These are phyloP conservation scores for Phytophthora palmivora DNA, from an alignment of 352 stramenopile species.

Conservation along the genomic window DNA sequence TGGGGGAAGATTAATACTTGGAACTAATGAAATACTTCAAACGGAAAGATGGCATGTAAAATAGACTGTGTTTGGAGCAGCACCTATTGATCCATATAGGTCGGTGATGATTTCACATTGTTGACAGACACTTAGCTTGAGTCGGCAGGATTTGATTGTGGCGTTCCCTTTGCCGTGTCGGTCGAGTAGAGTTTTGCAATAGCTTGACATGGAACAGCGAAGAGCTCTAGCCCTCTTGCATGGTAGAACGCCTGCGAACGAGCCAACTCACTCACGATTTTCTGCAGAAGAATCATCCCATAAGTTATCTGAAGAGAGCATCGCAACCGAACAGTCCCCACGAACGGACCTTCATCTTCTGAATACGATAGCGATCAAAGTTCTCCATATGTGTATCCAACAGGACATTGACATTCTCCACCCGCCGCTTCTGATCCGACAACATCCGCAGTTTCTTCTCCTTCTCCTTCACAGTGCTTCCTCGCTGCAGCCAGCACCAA, in stretches of 20 bases:
- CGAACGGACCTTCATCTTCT: conserved; percentile 77
- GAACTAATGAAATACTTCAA: neutral
- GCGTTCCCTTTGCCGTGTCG: conserved; percentile 12
- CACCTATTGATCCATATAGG: no score
- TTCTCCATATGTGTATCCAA: conserved; percentile 77
- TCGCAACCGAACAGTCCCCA: neutral
- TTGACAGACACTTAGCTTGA: conserved; percentile 3
- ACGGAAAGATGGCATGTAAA: neutral
- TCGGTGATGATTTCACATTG: no score
- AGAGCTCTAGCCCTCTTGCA: conserved; percentile 77
- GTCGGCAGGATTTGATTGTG: conserved; percentile 20
- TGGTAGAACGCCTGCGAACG: conserved; percentile 82
- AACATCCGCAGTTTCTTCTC: conserved; percentile 87
- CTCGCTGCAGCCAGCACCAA: conserved; percentile 34
- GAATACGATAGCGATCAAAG: conserved; percentile 74
- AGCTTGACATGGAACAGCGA: conserved; percentile 58
- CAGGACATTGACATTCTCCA: conserved; percentile 83
- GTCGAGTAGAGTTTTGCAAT: conserved; percentile 47
- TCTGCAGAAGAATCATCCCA: conserved; percentile 39
- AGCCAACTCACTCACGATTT: conserved; percentile 75
- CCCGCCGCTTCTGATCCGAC: conserved; percentile 81
- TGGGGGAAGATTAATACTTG: no score
- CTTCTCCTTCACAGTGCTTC: conserved; percentile 64
- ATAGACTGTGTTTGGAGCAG: no score
- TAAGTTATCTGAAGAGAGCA: neutral